Percentiles rank a stretch among this genome's conserved stretches.
Conservation (phyloP, 441 rosid genomes). For the Dalechampia spathulata region DNA sequence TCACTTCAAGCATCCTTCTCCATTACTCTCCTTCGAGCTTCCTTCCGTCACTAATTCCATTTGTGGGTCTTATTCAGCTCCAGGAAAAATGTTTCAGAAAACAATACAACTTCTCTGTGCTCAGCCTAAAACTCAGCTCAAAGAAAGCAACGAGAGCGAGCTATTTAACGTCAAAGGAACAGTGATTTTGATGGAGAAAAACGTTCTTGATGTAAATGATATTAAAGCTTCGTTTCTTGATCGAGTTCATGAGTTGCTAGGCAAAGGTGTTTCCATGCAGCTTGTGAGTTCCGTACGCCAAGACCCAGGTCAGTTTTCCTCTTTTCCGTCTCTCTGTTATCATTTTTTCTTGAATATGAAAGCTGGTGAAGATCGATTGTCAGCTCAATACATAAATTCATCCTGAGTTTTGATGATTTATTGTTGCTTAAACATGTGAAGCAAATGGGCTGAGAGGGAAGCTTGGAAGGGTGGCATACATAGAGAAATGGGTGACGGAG, state of each 20-base stretch:
- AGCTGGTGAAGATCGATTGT: no score
- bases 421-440: no score
- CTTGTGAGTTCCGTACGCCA: slow-evolving; percentile 37
- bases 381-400: no score
- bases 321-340: background rate
- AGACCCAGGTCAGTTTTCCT: slow-evolving; percentile 32
- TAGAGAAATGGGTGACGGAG: slow-evolving; percentile 58
- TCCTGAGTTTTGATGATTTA: no score
- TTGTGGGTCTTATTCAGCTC: no score
- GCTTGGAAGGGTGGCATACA: slow-evolving; percentile 53
- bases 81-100: slow-evolving; percentile 22
- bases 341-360: no score
- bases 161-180: slow-evolving; percentile 34
- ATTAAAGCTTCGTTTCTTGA: slow-evolving; percentile 39
- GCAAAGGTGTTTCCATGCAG: slow-evolving; percentile 43
- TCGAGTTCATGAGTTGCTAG: slow-evolving; percentile 42
- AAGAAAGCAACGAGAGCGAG: background rate
- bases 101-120: slow-evolving; percentile 20
- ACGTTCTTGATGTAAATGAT: slow-evolving; percentile 44
- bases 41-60: no score
- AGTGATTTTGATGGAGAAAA: slow-evolving; percentile 56
- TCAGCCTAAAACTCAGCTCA: slow-evolving; percentile 1
- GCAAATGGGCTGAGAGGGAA: slow-evolving; percentile 41
- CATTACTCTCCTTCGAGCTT: no score
- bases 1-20: no score